These are phyloP conservation scores for Cyclotella baltica DNA, from an alignment of 108 stramenopile genomes.

Conservation along the genomic window DNA sequence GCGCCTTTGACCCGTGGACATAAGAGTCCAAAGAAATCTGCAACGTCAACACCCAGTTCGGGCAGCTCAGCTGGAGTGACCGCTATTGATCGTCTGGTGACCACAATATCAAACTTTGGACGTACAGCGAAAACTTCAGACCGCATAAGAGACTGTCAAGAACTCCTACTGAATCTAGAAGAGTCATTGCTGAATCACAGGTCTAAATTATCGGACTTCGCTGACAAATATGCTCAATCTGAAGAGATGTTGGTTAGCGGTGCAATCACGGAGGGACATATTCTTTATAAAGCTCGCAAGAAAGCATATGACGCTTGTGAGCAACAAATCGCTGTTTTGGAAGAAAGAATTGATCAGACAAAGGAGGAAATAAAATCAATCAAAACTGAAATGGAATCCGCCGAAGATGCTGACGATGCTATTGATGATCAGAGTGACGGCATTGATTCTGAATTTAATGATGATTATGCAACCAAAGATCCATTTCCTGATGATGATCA, in stretches of 20 bases:
- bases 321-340: neutral
- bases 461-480: neutral
- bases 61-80: neutral
- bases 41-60: neutral
- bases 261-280: neutral
- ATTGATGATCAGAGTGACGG: neutral
- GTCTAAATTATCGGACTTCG: neutral
- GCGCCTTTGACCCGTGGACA: neutral
- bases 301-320: constrained; percentile 1
- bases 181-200: neutral
- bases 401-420: neutral
- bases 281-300: neutral
- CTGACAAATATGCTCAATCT: neutral
- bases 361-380: neutral
- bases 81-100: neutral
- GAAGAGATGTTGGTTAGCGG: neutral
- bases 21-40: neutral
- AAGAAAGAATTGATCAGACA: neutral
- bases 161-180: neutral
- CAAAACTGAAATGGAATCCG: neutral
- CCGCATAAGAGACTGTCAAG: neutral
- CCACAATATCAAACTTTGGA: neutral
- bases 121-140: neutral
- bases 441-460: neutral
- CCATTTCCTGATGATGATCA: neutral